Percentiles rank a stretch among this genome's conserved stretches.
These are phyloP conservation scores for Fusarium dimerum DNA, from an alignment of 2,329 filamentous ascomycete species.

Conservation along the genomic window DNA sequence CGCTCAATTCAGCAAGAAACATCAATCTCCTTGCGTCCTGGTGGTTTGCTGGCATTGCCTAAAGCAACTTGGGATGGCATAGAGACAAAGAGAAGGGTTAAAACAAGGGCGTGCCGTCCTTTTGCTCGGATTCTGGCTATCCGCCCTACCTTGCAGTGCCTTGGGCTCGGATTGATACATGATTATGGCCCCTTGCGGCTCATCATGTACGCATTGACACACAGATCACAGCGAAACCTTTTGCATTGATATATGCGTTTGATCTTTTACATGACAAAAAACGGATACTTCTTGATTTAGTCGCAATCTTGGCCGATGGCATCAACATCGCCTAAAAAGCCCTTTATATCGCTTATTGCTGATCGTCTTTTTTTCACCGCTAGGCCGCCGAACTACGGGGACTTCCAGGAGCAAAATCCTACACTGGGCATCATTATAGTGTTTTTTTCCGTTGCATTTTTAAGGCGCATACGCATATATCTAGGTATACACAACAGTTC, in stretches of 20 bases:
- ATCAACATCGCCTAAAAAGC: constrained; percentile 1
- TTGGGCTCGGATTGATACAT: not conserved
- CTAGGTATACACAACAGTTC: not conserved
- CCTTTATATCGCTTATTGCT: not conserved
- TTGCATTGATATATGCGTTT: not conserved
- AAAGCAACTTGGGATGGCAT: not conserved
- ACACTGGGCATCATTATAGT: not conserved
- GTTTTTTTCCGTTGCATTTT: not conserved
- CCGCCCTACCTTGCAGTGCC: constrained; percentile 6
- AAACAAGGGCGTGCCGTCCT: not conserved
- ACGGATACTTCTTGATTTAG: constrained; percentile 18
- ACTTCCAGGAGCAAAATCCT: not conserved
- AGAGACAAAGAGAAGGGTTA: no score
- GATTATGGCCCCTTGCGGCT: no score
- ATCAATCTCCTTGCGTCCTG: constrained; percentile 14
- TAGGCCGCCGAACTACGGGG: not conserved
- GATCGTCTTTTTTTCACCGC: not conserved
- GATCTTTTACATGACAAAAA: not conserved
- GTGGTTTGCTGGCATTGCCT: not conserved
- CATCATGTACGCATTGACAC: no score
- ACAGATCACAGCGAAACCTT: not conserved
- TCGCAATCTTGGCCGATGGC: constrained; percentile 9
- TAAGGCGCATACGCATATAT: no score
- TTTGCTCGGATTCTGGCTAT: constrained; percentile 8
- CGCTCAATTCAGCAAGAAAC: not conserved